Evolutionary conservation across 2,329 filamentous ascomycete genomes (phyloP), one percentile per base, ranked within the genome.

Genomic region (Claviceps sorghi): DNA sequence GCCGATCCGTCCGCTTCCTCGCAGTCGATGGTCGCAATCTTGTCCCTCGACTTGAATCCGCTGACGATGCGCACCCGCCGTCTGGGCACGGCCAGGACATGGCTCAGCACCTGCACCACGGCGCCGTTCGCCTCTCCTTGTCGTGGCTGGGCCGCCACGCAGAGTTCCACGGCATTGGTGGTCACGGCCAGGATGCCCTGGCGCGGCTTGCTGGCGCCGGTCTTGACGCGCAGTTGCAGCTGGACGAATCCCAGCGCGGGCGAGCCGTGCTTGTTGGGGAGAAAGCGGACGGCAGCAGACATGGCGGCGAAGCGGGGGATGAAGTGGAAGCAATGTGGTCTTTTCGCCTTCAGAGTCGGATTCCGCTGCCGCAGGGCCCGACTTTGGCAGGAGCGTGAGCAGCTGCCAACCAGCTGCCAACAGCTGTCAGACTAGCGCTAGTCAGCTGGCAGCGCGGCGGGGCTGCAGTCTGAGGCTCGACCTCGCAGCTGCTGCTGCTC

Each of bases 81-180:
- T 61, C 83, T 86, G 32, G 83, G 76, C 7, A 83, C 69, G 2
- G 71, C 70, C 2, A 87, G 70, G 6, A 74, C 71, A 60, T 79
- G 69, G 56, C 82, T 82, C 52, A 88, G 67, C 4, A 87, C 66
- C 40, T 75, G 70, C 48, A 80, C 67, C 2, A 86, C 79, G 4
- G 83, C 83, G 61, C 76, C 77, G 61, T 88, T 88, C 5, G 84
- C 79, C 61, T 85, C 80, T 15, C 83, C 82, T 15, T 86, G 80
- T 55, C 75, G 73, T 11, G 84, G 74, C 56, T 76, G 80, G 0
- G 82, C 83, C 0, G 82, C 68, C 2, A 87, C 83, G 48, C 80
- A 83, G 1, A 88, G 64, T 54, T 84, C 77, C 47, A 88, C 73
- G 2, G 68, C 68, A 7, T 78, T 72, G 26, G 79, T 72, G 0